phyloP scores from a whole-genome alignment of 805 yeast species.

The Wickerhamiella qilinensis region DNA sequence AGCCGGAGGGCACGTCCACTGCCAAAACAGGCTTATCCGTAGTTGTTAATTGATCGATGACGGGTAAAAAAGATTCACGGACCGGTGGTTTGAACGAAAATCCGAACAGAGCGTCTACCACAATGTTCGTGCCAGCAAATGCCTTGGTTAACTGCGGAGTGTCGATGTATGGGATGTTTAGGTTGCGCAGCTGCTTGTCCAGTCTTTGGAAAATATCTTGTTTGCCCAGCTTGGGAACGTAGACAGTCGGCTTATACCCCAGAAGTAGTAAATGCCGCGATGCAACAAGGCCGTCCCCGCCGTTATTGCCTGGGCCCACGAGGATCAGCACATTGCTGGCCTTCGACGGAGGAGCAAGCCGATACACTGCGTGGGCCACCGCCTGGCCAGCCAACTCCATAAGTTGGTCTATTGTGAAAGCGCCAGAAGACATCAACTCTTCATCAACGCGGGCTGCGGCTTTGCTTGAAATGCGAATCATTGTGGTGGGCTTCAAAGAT shows the following conservation, averaged over 20 bases:
- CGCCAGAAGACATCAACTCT: slow-evolving; percentile 75
- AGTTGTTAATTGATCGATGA: slow-evolving; percentile 27
- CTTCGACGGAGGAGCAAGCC: slow-evolving; percentile 40
- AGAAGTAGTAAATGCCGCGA: slow-evolving; percentile 76
- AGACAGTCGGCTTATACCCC: slow-evolving; percentile 62
- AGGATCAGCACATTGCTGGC: slow-evolving; percentile 44
- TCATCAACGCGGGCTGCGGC: slow-evolving; percentile 66
- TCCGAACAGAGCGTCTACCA: slow-evolving; percentile 81
- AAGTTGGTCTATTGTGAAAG: slow-evolving; percentile 68
- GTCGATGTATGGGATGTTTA: slow-evolving; percentile 40
- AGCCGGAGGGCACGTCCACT: slow-evolving; percentile 89
- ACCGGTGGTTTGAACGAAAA: slow-evolving; percentile 86
- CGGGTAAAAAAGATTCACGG: slow-evolving; percentile 53
- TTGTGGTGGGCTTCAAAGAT: no score
- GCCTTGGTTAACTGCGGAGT: slow-evolving; percentile 21
- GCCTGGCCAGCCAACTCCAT: slow-evolving; percentile 96
- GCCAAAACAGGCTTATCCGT: slow-evolving; percentile 45
- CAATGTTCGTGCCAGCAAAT: slow-evolving; percentile 27
- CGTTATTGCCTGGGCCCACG: slow-evolving; percentile 93
- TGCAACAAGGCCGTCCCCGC: slow-evolving; percentile 91
- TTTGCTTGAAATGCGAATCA: slow-evolving; percentile 15
- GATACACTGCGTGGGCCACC: slow-evolving; percentile 74
- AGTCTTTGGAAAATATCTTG: slow-evolving; percentile 45
- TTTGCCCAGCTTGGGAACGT: slow-evolving; percentile 56
- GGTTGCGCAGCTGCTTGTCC: slow-evolving; percentile 46